Percentiles rank a stretch among this genome's conserved stretches.
Conservation (phyloP, 768 basidiomycete genomes). For the Suillus sp. region DNA sequence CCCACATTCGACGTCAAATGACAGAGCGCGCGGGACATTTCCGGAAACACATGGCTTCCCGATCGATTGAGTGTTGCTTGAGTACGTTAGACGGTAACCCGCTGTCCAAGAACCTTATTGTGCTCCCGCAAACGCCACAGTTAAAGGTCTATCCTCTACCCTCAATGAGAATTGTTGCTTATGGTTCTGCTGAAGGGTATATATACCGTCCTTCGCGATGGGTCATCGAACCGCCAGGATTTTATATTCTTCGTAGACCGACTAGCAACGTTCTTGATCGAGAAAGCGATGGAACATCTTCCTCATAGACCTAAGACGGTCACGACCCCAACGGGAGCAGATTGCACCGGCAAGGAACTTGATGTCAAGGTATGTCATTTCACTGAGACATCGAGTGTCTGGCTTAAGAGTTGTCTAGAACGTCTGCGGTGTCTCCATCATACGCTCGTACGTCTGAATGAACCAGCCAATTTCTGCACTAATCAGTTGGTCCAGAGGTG, state of each 20-base stretch:
- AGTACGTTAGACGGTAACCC: slow-evolving; percentile 38
- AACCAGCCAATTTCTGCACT: slow-evolving; percentile 9
- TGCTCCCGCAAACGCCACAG: slow-evolving; percentile 81
- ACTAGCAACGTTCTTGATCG: slow-evolving; percentile 80
- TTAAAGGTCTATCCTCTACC: slow-evolving; percentile 52
- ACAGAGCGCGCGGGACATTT: slow-evolving; percentile 76
- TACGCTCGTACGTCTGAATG: slow-evolving; percentile 68
- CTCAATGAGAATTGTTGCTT: neutral
- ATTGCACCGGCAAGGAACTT: slow-evolving; percentile 61
- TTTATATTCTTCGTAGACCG: slow-evolving; percentile 94
- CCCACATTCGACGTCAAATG: slow-evolving; percentile 85
- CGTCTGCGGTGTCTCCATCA: slow-evolving; percentile 86
- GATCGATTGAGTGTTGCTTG: slow-evolving; percentile 38
- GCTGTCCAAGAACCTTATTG: slow-evolving; percentile 55
- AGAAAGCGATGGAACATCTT: slow-evolving; percentile 81
- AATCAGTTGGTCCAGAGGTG: slow-evolving; percentile 56
- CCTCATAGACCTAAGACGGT: slow-evolving; percentile 66
- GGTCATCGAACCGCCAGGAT: slow-evolving; percentile 71
- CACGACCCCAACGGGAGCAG: slow-evolving; percentile 63
- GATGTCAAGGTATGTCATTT: slow-evolving; percentile 52
- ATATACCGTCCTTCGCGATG: slow-evolving; percentile 81
- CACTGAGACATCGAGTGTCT: neutral
- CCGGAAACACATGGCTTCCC: slow-evolving; percentile 69
- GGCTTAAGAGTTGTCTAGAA: slow-evolving; percentile 41
- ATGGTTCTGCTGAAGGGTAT: slow-evolving; percentile 63